phyloP scores from a whole-genome alignment of 495 filamentous ascomycete genomes.

The Penicillium antarcticum region DNA sequence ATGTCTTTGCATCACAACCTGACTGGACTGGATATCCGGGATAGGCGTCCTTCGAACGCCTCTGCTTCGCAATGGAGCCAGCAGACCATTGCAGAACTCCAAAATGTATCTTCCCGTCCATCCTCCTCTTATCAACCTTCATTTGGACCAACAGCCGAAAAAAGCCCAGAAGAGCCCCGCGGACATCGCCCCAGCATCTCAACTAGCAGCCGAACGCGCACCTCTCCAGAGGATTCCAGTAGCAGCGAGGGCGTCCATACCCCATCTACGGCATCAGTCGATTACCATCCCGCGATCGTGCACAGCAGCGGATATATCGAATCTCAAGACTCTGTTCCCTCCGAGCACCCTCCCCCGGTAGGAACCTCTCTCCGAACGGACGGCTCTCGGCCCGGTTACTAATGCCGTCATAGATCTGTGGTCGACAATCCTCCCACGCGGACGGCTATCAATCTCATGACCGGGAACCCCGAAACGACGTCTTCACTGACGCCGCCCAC shows the following conservation, averaged over 20 bases:
- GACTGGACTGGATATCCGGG: constrained; percentile 67
- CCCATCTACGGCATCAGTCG: constrained; percentile 57
- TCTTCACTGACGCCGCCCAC: constrained; percentile 28
- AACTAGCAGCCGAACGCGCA: constrained; percentile 41
- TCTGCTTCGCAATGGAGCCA: constrained; percentile 47
- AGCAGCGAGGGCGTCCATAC: constrained; percentile 69
- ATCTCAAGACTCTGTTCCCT: constrained; percentile 40
- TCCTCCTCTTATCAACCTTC: constrained; percentile 42
- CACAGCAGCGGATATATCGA: constrained; percentile 63
- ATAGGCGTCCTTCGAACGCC: constrained; percentile 51
- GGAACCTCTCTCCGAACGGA: constrained; percentile 30
- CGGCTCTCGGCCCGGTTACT: constrained; percentile 32
- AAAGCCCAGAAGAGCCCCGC: constrained; percentile 31
- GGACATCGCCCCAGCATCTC: constrained; percentile 26
- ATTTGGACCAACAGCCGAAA: constrained; percentile 24
- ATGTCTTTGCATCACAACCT: constrained; percentile 70
- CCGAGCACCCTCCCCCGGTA: constrained; percentile 44
- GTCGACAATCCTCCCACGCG: constrained; percentile 31
- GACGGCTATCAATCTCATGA: constrained; percentile 34
- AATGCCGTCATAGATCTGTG: constrained; percentile 43
- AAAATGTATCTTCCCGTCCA: constrained; percentile 39
- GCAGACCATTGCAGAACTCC: constrained; percentile 44
- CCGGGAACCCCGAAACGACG: constrained; percentile 30
- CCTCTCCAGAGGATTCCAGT: constrained; percentile 69
- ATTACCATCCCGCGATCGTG: constrained; percentile 63